Evolutionary conservation across 192 early-diverging fungal species (phyloP).

Genomic region (Linnemannia zychae): DNA sequence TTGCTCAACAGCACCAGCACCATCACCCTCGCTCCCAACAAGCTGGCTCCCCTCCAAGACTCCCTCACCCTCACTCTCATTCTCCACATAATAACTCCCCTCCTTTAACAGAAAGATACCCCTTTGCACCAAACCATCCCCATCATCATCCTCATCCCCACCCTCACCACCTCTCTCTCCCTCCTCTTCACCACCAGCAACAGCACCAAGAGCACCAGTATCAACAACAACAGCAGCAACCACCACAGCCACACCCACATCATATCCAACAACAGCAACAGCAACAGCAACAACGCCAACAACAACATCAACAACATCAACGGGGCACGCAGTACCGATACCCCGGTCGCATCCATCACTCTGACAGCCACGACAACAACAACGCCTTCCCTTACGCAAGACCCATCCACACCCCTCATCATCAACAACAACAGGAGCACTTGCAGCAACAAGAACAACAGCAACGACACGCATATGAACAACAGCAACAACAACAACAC

Average conservation of each 20-base stretch:
- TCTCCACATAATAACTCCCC: neutral
- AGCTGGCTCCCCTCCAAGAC: slow-evolving; percentile 6
- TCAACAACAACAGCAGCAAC: slow-evolving; percentile 10
- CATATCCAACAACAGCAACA: slow-evolving; percentile 3
- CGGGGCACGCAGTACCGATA: neutral
- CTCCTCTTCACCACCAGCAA: neutral
- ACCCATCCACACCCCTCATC: neutral
- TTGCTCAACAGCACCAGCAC: slow-evolving; percentile 3
- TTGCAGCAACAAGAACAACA: neutral
- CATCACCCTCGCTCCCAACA: slow-evolving; percentile 3
- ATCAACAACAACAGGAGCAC: neutral
- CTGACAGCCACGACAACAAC: neutral
- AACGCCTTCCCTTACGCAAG: neutral
- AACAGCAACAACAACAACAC: slow-evolving; percentile 9
- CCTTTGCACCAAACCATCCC: neutral
- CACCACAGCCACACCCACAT: slow-evolving; percentile 1
- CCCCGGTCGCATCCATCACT: neutral
- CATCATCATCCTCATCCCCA: slow-evolving; percentile 2
- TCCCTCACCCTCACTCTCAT: neutral
- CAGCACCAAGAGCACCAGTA: neutral
- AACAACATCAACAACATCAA: slow-evolving; percentile 1
- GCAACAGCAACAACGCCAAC: slow-evolving; percentile 6
- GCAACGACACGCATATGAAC: slow-evolving; percentile 4
- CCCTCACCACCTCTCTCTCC: too few relatives aligned
- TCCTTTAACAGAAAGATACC: neutral